Evolutionary conservation across 2,329 filamentous ascomycete species (phyloP).

Genomic region (Pseudogymnoascus sp.): DNA sequence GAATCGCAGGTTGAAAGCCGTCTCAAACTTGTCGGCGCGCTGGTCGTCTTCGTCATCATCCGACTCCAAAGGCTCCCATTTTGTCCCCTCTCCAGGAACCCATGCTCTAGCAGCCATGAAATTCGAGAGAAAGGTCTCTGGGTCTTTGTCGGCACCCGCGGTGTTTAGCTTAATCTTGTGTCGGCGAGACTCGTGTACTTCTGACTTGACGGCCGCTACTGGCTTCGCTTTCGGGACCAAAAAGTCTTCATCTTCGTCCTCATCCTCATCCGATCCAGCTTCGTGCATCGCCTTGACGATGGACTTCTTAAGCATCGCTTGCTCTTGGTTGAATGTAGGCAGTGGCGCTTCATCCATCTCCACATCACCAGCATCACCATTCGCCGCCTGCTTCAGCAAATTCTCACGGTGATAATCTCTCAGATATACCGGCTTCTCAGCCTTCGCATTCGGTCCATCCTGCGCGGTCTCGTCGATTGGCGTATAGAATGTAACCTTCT

Average conservation of each 20-base stretch:
- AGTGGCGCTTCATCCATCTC: constrained; percentile 44
- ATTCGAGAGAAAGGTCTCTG: constrained; percentile 87
- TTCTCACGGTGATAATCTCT: constrained; percentile 90
- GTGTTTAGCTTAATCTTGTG: constrained; percentile 55
- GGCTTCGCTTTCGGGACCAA: constrained; percentile 60
- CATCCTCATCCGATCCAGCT: constrained; percentile 38
- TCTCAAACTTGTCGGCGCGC: constrained; percentile 78
- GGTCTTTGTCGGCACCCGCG: constrained; percentile 73
- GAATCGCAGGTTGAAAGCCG: constrained; percentile 92
- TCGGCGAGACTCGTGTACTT: constrained; percentile 50
- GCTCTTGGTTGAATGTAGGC: constrained; percentile 79
- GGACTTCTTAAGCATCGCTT: constrained; percentile 69
- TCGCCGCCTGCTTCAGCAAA: constrained; percentile 56
- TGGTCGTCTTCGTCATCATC: constrained; percentile 69
- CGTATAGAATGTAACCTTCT: constrained; percentile 68
- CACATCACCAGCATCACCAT: constrained; percentile 52
- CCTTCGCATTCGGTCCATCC: constrained; percentile 41
- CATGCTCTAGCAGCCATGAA: constrained; percentile 90
- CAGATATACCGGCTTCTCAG: constrained; percentile 77
- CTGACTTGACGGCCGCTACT: constrained; percentile 28
- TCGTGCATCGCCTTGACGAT: constrained; percentile 76
- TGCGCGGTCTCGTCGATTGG: constrained; percentile 47
- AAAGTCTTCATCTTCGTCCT: constrained; percentile 50
- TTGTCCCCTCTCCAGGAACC: constrained; percentile 59
- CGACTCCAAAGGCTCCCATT: constrained; percentile 79